Evolutionary conservation across 2,329 filamentous ascomycete species (phyloP).

Genomic region (Echinosphaeria canescens): DNA sequence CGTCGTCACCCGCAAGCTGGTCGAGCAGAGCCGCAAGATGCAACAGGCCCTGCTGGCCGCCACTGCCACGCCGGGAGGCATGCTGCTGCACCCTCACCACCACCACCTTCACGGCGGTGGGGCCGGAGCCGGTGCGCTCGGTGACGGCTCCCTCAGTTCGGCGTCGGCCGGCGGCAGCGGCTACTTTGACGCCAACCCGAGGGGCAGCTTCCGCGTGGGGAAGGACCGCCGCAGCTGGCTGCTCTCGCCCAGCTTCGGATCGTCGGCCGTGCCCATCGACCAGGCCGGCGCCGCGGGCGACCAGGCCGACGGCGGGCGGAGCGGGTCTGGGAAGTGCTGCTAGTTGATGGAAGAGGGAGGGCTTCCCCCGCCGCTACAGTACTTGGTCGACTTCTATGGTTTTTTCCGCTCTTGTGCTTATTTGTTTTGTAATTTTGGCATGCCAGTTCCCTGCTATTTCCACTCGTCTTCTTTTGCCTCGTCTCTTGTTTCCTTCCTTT

Average conservation of each 20-base stretch:
- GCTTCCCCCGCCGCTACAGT: no score
- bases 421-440: no score
- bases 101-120: no score
- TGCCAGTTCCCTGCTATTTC: no score
- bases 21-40: conserved; percentile 41
- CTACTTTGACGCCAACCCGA: conserved; percentile 24
- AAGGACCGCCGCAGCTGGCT: conserved; percentile 36
- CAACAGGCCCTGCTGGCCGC: conserved; percentile 35
- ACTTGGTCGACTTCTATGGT: no score
- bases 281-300: conserved; percentile 12
- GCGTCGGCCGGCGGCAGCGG: conserved; percentile 13
- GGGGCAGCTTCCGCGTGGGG: conserved; percentile 33
- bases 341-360: neutral
- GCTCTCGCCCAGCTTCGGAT: conserved; percentile 26
- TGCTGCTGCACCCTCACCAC: no score
- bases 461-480: no score
- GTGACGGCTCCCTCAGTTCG: conserved; percentile 2
- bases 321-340: neutral
- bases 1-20: conserved; percentile 37
- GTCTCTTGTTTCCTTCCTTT: no score
- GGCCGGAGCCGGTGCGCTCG: conserved; percentile 1
- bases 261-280: conserved; percentile 25
- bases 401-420: no score
- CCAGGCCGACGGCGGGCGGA: conserved; percentile 5
- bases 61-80: conserved; percentile 19